Evolutionary conservation across 306 rosid genomes (phyloP), one percentile per base, ranked within the genome.

Genomic region (Alnus glutinosa): DNA sequence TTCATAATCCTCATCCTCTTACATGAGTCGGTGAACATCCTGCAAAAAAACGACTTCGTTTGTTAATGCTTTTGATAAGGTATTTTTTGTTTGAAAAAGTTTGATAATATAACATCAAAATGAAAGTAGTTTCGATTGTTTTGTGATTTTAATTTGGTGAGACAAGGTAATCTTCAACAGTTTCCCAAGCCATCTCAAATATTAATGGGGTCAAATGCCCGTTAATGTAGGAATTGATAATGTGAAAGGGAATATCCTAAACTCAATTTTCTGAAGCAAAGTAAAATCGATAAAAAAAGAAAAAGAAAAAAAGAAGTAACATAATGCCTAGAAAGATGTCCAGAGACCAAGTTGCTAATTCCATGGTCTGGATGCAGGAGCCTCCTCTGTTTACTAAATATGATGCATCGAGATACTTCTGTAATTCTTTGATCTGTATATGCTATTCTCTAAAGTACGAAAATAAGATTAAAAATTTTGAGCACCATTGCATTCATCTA

Each of bases 1-100:
- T 91, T 92, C 97, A 92, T 91, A 75, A 94, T 94, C 90, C 97
- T 91, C 87, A 94, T 71, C 83, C 98, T 91, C 90, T 84, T 91
- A 87, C 98, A 95, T 19, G 94, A 82, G 59, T 87, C 79, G 0
- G 86, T 89, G 87, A 95, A 95, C 98, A 95, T 95, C 83, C 98
- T 95, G 80, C 71, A 74, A 47, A 82, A 76, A 55, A 86, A 74
- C 8, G 37, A 34, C 37, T 34, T 2, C 37, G 2, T 34, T 34
- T 34, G 37, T 34, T 34, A 34, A 34, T 34, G 37, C 37, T 34
- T 34, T 34, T 34, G 1, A 34, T 1, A 34, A 2, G 37, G 37
- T 34, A 34, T 34, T 34, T 34, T 34, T 34, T 34, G 37, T 34
- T 34, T 34, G 37, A 34, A 34, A 34, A 34, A 34, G 2, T 34